Evolutionary conservation across 1,284 basidiomycete genomes (phyloP).

Genomic region (Ganoderma resinaceum): DNA sequence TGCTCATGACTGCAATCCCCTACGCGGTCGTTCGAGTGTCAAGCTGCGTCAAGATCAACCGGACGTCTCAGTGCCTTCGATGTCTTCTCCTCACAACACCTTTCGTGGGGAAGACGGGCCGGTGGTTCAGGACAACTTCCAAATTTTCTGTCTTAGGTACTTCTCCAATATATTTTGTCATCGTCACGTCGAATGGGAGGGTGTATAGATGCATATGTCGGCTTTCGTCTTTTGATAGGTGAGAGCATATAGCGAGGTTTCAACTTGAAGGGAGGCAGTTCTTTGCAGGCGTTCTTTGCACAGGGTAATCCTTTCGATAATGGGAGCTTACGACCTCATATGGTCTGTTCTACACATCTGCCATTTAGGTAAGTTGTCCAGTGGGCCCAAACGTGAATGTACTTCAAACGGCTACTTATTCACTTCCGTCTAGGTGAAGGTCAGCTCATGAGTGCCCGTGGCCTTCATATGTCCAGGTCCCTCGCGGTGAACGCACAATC

Average conservation of each 20-base stretch:
- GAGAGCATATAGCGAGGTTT: background rate
- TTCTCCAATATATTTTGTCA: constrained; percentile 4
- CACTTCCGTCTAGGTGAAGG: background rate
- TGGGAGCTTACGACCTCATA: background rate
- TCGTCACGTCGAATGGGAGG: background rate
- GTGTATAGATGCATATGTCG: background rate
- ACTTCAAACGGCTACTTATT: background rate
- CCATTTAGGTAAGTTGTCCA: background rate
- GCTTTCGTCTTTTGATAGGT: background rate
- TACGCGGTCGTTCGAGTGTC: constrained; percentile 87
- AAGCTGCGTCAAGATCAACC: constrained; percentile 75
- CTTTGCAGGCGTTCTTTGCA: background rate
- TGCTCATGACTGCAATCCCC: constrained; percentile 76
- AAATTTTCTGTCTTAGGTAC: constrained; percentile 4
- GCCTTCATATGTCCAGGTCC: background rate
- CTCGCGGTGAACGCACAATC: background rate
- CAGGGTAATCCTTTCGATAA: background rate
- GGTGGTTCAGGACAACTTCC: constrained; percentile 76
- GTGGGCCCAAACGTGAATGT: background rate
- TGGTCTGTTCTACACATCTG: background rate
- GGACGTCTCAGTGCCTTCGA: constrained; percentile 85
- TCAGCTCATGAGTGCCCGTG: background rate
- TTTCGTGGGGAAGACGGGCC: constrained; percentile 68
- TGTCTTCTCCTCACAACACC: constrained; percentile 42
- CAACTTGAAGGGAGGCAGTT: background rate